Evolutionary conservation across 148 eudicot species (phyloP).

Genomic region (Arctostaphylos glauca): DNA sequence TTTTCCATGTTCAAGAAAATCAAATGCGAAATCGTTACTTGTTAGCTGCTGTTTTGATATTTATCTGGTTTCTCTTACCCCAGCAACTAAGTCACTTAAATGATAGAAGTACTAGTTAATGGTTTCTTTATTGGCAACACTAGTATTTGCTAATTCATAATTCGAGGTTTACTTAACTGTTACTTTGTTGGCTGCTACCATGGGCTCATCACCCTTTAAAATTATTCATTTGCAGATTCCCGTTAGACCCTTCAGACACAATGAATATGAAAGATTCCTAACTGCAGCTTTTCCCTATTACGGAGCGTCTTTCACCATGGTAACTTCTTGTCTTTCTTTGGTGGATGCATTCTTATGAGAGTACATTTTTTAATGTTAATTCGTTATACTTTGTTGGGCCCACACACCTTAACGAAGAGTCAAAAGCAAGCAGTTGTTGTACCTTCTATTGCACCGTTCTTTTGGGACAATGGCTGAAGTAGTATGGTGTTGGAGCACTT

Average conservation of each 20-base stretch:
- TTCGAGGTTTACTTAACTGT: too few species aligned
- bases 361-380: background rate
- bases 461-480: too few species aligned
- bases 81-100: background rate
- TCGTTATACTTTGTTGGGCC: background rate
- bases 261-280: conserved; percentile 88
- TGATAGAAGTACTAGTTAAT: background rate
- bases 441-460: too few species aligned
- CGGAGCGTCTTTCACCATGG: conserved; percentile 86
- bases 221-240: conserved; percentile 59
- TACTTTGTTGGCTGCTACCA: background rate
- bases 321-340: conserved; percentile 20
- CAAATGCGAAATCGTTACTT: background rate
- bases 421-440: too few species aligned
- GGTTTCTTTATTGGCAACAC: background rate
- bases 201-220: background rate
- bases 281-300: conserved; percentile 84
- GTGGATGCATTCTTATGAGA: background rate
- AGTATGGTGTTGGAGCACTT: background rate
- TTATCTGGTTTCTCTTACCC: background rate
- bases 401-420: background rate
- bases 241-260: conserved; percentile 83
- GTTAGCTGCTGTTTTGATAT: background rate
- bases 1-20: background rate
- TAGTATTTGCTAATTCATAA: background rate